Conservation (phyloP, 2,329 filamentous ascomycete genomes). For the Hysterium pulicare region DNA sequence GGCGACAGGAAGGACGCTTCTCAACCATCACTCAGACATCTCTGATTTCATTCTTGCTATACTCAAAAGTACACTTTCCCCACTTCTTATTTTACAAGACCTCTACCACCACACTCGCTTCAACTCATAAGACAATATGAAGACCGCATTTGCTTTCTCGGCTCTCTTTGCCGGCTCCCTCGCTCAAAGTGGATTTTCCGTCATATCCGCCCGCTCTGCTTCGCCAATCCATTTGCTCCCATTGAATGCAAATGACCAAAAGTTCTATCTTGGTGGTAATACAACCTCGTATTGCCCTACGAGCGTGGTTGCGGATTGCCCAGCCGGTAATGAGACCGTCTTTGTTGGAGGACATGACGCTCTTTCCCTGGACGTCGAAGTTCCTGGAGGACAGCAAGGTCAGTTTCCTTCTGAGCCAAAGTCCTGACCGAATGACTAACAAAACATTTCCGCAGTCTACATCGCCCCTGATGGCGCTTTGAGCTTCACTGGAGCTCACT, state of each 20-base stretch:
- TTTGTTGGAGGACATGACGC: slow-evolving; percentile 36
- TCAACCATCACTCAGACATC: not conserved
- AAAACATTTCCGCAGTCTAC: slow-evolving; percentile 43
- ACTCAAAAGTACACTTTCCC: not conserved
- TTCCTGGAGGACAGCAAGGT: slow-evolving; percentile 60
- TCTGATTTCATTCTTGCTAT: not conserved
- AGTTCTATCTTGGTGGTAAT: slow-evolving; percentile 50
- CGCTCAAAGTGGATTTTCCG: slow-evolving; percentile 33
- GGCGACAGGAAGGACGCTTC: not conserved
- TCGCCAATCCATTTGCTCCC: slow-evolving; percentile 49
- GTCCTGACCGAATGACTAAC: not conserved
- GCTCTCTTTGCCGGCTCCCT: slow-evolving; percentile 24
- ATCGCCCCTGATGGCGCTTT: slow-evolving; percentile 54
- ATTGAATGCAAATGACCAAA: slow-evolving; percentile 47
- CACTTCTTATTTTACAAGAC: not conserved
- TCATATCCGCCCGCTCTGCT: slow-evolving; percentile 44
- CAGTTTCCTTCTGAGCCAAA: slow-evolving; percentile 1
- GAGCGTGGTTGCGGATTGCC: slow-evolving; percentile 40
- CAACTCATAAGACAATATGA: slow-evolving; percentile 21
- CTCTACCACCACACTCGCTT: not conserved
- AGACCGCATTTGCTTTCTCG: slow-evolving; percentile 28
- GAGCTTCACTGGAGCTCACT: slow-evolving; percentile 57
- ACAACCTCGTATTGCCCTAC: slow-evolving; percentile 51
- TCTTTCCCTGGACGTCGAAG: slow-evolving; percentile 45
- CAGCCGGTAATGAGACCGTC: slow-evolving; percentile 47